These are phyloP conservation scores for Cruciata laevipes DNA, from an alignment of 257 asterid species.

Conservation along the genomic window DNA sequence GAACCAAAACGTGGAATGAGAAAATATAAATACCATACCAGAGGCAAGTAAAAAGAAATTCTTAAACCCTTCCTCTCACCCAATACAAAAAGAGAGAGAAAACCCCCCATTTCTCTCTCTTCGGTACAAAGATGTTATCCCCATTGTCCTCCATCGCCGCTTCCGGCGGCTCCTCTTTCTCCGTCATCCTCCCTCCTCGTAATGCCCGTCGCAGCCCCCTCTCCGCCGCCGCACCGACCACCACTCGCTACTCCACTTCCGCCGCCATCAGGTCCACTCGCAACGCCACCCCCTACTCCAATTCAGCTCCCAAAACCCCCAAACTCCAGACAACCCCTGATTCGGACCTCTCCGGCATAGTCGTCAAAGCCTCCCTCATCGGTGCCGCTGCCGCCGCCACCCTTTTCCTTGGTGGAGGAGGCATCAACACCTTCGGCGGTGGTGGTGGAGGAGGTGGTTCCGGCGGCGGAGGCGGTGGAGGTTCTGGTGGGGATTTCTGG, in stretches of 20 bases:
- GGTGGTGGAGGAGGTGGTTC: conserved; percentile 35
- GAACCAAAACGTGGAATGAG: no score
- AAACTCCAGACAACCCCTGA: conserved; percentile 27
- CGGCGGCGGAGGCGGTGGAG: conserved; percentile 58
- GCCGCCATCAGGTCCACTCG: conserved; percentile 28
- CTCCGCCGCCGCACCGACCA: conserved; percentile 9
- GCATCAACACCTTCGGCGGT: conserved; percentile 22
- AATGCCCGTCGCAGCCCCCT: conserved; percentile 26
- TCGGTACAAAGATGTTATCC: conserved; percentile 17
- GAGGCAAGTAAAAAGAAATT: neutral
- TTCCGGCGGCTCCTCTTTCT: conserved; percentile 37
- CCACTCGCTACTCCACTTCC: conserved; percentile 7
- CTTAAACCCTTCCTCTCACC: conserved; percentile 5
- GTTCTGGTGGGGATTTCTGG: conserved; percentile 53
- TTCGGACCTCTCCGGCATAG: conserved; percentile 27
- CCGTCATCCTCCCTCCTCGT: conserved; percentile 33
- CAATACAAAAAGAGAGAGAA: neutral
- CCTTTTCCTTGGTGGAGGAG: conserved; percentile 36
- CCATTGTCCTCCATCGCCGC: conserved; percentile 57
- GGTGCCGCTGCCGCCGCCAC: conserved; percentile 64
- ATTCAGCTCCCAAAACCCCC: conserved; percentile 42
- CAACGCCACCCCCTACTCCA: conserved; percentile 12
- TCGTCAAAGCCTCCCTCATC: conserved; percentile 25
- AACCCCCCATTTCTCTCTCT: conserved; percentile 12
- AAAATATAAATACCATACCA: no score